Conservation (phyloP, 345 rosid genomes). For the Combretum micranthum region DNA sequence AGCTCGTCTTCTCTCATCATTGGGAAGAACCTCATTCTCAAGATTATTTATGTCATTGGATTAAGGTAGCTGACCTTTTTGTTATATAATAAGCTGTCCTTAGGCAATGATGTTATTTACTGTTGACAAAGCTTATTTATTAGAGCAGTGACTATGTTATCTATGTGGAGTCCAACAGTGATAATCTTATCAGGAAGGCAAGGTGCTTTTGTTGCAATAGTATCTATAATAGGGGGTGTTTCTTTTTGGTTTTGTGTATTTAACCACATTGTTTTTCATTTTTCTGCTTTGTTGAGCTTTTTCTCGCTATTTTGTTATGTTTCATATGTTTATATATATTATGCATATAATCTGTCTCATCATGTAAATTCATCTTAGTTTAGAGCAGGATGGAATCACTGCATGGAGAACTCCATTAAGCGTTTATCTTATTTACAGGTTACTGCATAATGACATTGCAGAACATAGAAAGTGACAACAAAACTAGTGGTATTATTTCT, state of each 20-base stretch:
- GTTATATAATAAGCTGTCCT: slow-evolving; percentile 24
- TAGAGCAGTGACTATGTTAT: slow-evolving; percentile 43
- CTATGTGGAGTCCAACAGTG: slow-evolving; percentile 72
- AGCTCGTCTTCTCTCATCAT: slow-evolving; percentile 23
- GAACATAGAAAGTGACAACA: slow-evolving; percentile 28
- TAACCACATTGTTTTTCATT: no score
- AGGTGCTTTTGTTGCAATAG: slow-evolving; percentile 71
- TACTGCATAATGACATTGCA: slow-evolving; percentile 73
- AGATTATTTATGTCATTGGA: slow-evolving; percentile 44
- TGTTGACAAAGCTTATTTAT: slow-evolving; percentile 21
- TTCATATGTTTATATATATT: no score
- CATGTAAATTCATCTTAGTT: no score
- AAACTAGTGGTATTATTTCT: slow-evolving; percentile 14
- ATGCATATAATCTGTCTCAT: no score
- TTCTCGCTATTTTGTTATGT: not conserved
- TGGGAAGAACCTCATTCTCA: slow-evolving; percentile 48
- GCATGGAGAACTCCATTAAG: no score
- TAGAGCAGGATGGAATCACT: no score
- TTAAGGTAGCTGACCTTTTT: slow-evolving; percentile 50
- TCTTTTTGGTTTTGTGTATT: not conserved
- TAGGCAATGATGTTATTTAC: slow-evolving; percentile 16
- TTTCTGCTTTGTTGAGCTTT: no score
- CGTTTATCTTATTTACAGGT: slow-evolving; percentile 33
- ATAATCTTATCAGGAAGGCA: slow-evolving; percentile 74
- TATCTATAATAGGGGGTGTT: slow-evolving; percentile 59